Conservation (phyloP, 73 alveolate species). For the Diophrys appendiculata region DNA sequence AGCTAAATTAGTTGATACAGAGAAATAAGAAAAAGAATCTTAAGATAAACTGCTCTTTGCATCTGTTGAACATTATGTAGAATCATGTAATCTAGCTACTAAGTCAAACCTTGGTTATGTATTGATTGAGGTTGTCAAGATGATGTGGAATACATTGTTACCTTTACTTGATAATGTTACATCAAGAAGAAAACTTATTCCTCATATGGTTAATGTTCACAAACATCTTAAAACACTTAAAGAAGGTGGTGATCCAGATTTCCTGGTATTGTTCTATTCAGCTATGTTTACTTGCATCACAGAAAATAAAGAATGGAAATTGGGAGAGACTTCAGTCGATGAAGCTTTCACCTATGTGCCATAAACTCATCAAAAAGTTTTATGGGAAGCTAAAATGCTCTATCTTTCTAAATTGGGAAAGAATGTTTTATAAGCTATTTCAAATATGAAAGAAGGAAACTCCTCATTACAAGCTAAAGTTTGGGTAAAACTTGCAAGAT, state of each 20-base stretch:
- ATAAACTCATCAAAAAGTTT: slow-evolving; percentile 88
- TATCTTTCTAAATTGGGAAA: slow-evolving; percentile 96
- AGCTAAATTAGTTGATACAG: slow-evolving; percentile 89
- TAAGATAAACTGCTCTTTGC: slow-evolving; percentile 87
- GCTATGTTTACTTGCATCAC: slow-evolving; percentile 88
- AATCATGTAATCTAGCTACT: slow-evolving; percentile 78
- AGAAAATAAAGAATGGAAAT: slow-evolving; percentile 95
- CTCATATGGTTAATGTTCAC: slow-evolving; percentile 69
- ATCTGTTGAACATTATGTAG: slow-evolving; percentile 93
- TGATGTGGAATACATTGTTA: slow-evolving; percentile 84
- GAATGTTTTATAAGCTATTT: slow-evolving; percentile 91
- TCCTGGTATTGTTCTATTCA: slow-evolving; percentile 87
- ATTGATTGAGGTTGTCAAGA: slow-evolving; percentile 75
- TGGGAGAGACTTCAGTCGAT: slow-evolving; percentile 96
- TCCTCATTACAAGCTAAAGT: slow-evolving; percentile 94
- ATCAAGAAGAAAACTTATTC: slow-evolving; percentile 72
- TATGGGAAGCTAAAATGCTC: slow-evolving; percentile 97
- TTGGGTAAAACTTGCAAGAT: slow-evolving; percentile 97
- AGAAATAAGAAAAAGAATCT: slow-evolving; percentile 93
- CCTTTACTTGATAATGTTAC: slow-evolving; percentile 69
- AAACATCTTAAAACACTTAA: slow-evolving; percentile 55
- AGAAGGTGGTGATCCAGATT: slow-evolving; percentile 95
- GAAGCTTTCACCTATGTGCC: slow-evolving; percentile 96
- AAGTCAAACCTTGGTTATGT: slow-evolving; percentile 72
- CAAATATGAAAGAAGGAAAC: slow-evolving; percentile 95